Evolutionary conservation across 768 basidiomycete species (phyloP), one percentile per base, ranked within the genome.

Genomic region (Crepidotus variabilis): DNA sequence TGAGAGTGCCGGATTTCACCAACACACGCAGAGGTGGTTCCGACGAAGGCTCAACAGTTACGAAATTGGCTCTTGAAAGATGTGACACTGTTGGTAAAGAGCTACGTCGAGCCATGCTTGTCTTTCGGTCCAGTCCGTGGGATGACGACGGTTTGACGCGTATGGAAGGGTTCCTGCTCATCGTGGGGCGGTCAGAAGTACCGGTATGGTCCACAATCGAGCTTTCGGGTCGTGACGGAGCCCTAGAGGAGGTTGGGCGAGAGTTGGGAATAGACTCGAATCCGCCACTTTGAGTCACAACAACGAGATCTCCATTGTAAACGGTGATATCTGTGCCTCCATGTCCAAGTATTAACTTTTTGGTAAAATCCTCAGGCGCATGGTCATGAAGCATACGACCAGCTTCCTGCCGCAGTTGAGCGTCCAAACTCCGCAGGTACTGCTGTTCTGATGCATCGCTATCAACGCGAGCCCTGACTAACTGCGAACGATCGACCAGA

Each of bases 31-130:
- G 73, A 0, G 90, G 85, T 2, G 83, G 81, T 56, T 90, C 88
- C 1, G 84, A 81, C 0, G 86, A 83, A 0, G 79, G 76, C 65
- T 91, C 90, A 1, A 83, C 71, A 8, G 81, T 70, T 5, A 86
- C 72, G 33, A 86, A 76, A 51, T 78, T 84, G 6, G 81, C 73
- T 13, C 83, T 77, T 21, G 82, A 76, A 8, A 85, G 77, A 23
- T 84, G 81, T 0, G 89, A 86, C 9, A 92, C 76, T 0, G 88
- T 82, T n/a, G 91, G 91, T 7, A 94, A 70, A 1, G 91, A 94
- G 61, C 82, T 92, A 18, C 91, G 77, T 16, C 88, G 80, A 1
- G 87, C 85, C 54, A 86, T 65, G 62, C 89, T 92, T 16, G 85
- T 75, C 69, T 92, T 91, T n/a, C 90, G 81, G 45, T 92, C 88